Evolutionary conservation across 2,329 filamentous ascomycete genomes (phyloP).

Genomic region (Periconia sp.): DNA sequence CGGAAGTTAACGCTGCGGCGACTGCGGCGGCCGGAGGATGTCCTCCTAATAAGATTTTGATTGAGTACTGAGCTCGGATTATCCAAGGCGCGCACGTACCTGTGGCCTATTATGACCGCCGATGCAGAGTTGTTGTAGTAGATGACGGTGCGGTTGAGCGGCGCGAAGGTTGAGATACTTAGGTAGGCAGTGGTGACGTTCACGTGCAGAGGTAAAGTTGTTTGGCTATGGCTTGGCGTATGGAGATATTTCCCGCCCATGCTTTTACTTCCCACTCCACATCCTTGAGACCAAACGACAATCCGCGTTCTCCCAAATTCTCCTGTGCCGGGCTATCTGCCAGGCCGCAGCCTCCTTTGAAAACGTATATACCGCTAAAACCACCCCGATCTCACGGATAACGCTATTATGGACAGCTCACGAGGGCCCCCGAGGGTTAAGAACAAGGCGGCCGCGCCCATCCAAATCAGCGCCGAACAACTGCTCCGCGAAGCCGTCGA

Average conservation of each 20-base stretch:
- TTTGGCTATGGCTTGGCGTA: constrained; percentile 18
- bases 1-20: constrained; percentile 3
- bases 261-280: constrained; percentile 8
- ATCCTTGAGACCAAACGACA: constrained; percentile 2
- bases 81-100: constrained; percentile 23
- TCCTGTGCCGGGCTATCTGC: not conserved
- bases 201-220: constrained; percentile 11
- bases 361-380: no score
- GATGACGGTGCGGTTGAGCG: not conserved
- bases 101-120: constrained; percentile 16
- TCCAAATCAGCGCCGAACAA: constrained; percentile 92
- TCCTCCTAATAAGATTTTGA: constrained; percentile 20
- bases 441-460: constrained; percentile 89
- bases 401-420: constrained; percentile 71
- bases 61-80: constrained; percentile 20
- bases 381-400: no score
- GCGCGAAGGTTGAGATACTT: not conserved
- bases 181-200: constrained; percentile 9
- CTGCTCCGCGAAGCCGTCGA: constrained; percentile 96
- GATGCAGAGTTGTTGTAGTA: constrained; percentile 7
- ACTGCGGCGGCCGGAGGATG: constrained; percentile 24
- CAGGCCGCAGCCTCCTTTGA: no score
- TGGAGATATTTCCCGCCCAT: constrained; percentile 12
- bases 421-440: constrained; percentile 95
- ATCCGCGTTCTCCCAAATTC: not conserved